Base-by-base conservation (phyloP, 352 stramenopile genomes). In the Phytophthora pinifolia region DNA sequence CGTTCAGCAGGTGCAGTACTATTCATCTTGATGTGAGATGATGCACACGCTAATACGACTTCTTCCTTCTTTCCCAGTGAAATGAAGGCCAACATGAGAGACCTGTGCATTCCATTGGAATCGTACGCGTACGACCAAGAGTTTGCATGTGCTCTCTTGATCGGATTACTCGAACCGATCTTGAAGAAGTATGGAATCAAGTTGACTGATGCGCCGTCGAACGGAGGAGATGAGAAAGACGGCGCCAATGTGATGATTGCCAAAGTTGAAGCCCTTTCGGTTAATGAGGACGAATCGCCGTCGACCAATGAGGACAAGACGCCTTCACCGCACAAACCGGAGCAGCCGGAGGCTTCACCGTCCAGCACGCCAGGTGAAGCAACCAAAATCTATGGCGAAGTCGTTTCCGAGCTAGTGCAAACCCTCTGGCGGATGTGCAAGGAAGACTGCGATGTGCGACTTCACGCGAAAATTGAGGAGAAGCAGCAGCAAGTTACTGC, bases 41-140 rank as follows among this genome's bases (percentile, higher is more conserved):
- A 6, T 31, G 4, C 5, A 52, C 25, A 13, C 36, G n/a, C 32
- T 66, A 15, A 67, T 22, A 9, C 22, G 25, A 27, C n/a, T 48
- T 17, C 33, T 47, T 50, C 4, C 12, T 51, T 7, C 3, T 25
- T 63, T 42, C 4, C 22, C 22, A 94, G 84, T 18, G 84, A 94
- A 64, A 94, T 94, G 82, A 94, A 92, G 55, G 46, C 62, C 4
- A 89, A 86, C 49, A 89, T 94, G 75, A 78, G 84, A 42, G 79
- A 94, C 9, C 51, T 92, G 42, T 90, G 80, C 46, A 89, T 94
- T 29, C 82, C 84, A 0, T 55, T 94, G 39, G 84, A 94, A 59
- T 81, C 86, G 49, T 94, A 89, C 42, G 84, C 84, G 22, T 87
- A 94, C 54, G 73, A 88, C 18, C 70, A 94, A 58, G 84, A 94